phyloP scores from a whole-genome alignment of 2,329 filamentous ascomycete genomes.

The Lasiodiplodia theobromae region DNA sequence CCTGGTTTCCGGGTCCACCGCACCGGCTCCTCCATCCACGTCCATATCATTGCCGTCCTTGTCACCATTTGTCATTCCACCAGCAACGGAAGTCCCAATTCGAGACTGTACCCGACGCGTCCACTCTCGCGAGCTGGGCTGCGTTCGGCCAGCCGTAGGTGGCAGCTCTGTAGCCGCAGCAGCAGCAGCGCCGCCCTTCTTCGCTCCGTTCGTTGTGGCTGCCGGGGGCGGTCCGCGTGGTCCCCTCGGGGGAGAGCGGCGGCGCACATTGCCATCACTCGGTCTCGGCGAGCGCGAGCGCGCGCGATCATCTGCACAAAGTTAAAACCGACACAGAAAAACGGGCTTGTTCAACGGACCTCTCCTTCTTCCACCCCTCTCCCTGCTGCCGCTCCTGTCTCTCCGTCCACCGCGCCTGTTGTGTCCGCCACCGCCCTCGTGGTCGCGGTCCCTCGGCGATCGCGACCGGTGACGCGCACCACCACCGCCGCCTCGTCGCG shows the following conservation, averaged over 20 bases:
- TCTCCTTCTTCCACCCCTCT: constrained; percentile 13
- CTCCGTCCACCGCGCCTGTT: constrained; percentile 32
- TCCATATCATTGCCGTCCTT: constrained; percentile 35
- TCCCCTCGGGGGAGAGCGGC: constrained; percentile 23
- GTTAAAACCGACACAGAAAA: background rate
- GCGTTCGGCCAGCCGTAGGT: constrained; percentile 2
- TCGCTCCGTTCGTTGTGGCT: background rate
- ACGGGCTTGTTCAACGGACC: background rate
- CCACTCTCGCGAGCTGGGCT: constrained; percentile 24
- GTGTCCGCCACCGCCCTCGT: background rate
- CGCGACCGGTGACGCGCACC: constrained; percentile 37
- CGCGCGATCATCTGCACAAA: background rate
- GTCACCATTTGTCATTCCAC: background rate
- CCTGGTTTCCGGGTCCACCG: constrained; percentile 66
- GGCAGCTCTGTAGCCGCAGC: background rate
- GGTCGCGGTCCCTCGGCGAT: constrained; percentile 31
- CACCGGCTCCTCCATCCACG: constrained; percentile 52
- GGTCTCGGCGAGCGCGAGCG: constrained; percentile 10
- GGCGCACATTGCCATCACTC: constrained; percentile 2
- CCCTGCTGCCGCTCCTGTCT: constrained; percentile 33
- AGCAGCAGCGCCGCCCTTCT: background rate
- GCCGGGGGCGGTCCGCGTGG: background rate
- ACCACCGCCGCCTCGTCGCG: background rate
- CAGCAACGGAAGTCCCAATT: background rate
- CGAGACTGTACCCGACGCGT: constrained; percentile 13